Base-by-base conservation (phyloP, 179 eudicot genomes). In the Nepenthes alata region DNA sequence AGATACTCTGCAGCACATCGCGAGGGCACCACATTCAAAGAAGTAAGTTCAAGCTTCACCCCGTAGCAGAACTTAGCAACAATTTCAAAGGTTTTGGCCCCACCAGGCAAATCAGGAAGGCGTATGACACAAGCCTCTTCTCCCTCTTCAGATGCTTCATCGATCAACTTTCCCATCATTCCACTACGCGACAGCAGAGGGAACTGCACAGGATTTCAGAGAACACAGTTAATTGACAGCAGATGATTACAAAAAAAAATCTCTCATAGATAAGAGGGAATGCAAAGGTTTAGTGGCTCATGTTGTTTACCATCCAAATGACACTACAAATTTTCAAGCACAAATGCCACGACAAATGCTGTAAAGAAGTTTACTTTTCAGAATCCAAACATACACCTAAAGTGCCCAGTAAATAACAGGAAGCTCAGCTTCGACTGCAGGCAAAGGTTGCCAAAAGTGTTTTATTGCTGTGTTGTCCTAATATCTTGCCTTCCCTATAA, bases 31-130 rank as follows among this genome's bases (percentile, higher is more conserved):
- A 75, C 77, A 60, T 78, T 78, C 63, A 80, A 70, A 57, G 80
- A 68, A 6, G 75, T 78, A 16, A 78, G 80, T 67, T 78, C 83
- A 14, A 78, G 77, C 55, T 78, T 78, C 66, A 78, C 79, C 2
- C 82, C 79, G 36, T 78, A 78, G 50, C 82, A 78, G 67, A 78
- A 78, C 52, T 75, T 78, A 12, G 77, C 83, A 61, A 78, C 83
- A 15, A 75, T 77, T 67, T 75, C 79, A 57, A 78, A 78, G 54
- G 76, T 70, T 69, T 78, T 78, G 38, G 77, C 57, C 1, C 73
- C 80, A 34, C 83, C 73, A 16, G 83, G 79, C 61, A 75, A 64
- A 48, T 72, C 63, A 50, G 57, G 44, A 13, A 78, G 52, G 3
- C 51, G 67, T 66, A 75, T 60, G 25, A 70, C 53, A 57, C 70